Evolutionary conservation across 257 asterid genomes (phyloP).

Genomic region (Scutellaria minor): DNA sequence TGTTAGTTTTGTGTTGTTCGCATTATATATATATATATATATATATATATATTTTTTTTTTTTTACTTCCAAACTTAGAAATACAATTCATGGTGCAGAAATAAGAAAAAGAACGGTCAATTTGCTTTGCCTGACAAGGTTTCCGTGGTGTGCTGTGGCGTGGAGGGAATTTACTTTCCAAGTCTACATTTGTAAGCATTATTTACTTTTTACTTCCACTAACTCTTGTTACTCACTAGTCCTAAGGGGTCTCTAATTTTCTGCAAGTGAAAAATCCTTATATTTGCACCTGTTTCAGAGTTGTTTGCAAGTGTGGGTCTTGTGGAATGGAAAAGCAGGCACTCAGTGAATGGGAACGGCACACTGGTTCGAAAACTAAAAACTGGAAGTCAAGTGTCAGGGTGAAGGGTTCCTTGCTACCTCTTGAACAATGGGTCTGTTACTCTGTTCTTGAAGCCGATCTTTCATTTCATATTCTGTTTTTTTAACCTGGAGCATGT

Average conservation of each 20-base stretch:
- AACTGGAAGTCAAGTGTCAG: conserved; percentile 93
- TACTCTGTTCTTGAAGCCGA: conserved; percentile 51
- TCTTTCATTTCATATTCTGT: conserved; percentile 27
- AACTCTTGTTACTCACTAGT: conserved; percentile 12
- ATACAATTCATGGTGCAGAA: conserved; percentile 55
- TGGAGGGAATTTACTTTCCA: conserved; percentile 93
- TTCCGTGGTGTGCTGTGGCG: conserved; percentile 79
- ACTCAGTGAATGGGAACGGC: conserved; percentile 96
- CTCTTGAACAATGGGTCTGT: conserved; percentile 97
- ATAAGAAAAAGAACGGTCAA: conserved; percentile 62
- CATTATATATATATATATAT: too few relatives aligned
- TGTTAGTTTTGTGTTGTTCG: conserved; percentile 13
- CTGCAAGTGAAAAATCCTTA: conserved; percentile 29
- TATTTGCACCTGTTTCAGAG: conserved; percentile 55
- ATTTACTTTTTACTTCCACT: conserved; percentile 29
- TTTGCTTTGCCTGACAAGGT: conserved; percentile 73
- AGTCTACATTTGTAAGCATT: conserved; percentile 89
- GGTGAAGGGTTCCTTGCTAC: conserved; percentile 82
- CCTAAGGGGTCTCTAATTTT: conserved; percentile 19
- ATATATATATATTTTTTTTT: too few relatives aligned
- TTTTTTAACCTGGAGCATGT: conserved; percentile 25
- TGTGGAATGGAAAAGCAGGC: conserved; percentile 92
- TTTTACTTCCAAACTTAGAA: conserved; percentile 30
- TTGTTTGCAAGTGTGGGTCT: conserved; percentile 95
- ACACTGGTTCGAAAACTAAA: conserved; percentile 82